Conservation (phyloP, 1,284 basidiomycete species). For the Ustilago nuda region DNA sequence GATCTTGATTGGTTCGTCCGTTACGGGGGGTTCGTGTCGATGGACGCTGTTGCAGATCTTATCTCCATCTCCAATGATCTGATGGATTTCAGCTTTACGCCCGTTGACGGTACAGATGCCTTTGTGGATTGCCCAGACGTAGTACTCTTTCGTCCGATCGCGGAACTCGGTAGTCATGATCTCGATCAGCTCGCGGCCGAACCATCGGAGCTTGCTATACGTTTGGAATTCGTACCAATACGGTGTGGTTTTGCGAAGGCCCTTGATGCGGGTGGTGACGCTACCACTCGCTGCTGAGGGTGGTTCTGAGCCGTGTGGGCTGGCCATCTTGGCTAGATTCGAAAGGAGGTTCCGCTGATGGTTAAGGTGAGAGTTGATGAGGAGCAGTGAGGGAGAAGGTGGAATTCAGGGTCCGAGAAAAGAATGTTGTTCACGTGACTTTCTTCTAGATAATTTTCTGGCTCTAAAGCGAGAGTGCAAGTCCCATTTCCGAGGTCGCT, state of each 20-base stretch:
- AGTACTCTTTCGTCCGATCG: slow-evolving; percentile 70
- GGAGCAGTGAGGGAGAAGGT: neutral
- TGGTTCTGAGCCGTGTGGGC: slow-evolving; percentile 13
- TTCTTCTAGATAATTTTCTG: slow-evolving; percentile 20
- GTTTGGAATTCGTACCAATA: slow-evolving; percentile 72
- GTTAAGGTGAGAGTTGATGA: neutral
- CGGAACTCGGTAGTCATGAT: slow-evolving; percentile 70
- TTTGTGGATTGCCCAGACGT: slow-evolving; percentile 78
- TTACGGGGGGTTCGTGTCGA: slow-evolving; percentile 94
- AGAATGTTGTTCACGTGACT: neutral
- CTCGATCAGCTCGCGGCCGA: slow-evolving; percentile 79
- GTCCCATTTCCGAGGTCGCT: slow-evolving; percentile 22
- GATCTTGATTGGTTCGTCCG: slow-evolving; percentile 85
- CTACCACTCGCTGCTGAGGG: slow-evolving; percentile 2
- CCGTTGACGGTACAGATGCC: slow-evolving; percentile 96
- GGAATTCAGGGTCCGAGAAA: neutral
- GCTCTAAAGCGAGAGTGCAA: neutral
- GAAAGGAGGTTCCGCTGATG: neutral
- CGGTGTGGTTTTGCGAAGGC: slow-evolving; percentile 44
- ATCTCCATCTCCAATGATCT: slow-evolving; percentile 87
- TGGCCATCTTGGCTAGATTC: slow-evolving; percentile 17
- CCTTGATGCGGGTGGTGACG: slow-evolving; percentile 20
- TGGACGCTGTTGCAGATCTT: slow-evolving; percentile 90
- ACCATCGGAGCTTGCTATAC: slow-evolving; percentile 91
- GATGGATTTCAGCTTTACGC: slow-evolving; percentile 80